Evolutionary conservation across 495 filamentous ascomycete species (phyloP), one percentile per base, ranked within the genome.

Genomic region (Apiosordaria backusii): DNA sequence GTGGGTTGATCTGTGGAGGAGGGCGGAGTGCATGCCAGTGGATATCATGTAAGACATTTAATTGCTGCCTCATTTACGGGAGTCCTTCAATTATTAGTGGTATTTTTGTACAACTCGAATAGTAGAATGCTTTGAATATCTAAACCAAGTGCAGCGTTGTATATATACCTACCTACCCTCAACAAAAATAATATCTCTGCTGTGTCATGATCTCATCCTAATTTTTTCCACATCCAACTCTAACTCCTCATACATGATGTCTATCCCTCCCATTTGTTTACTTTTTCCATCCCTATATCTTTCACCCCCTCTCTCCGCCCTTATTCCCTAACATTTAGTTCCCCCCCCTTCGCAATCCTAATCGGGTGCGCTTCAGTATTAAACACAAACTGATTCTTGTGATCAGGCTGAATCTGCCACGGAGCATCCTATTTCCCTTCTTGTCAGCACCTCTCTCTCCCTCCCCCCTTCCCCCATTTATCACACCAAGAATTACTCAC

Each of bases 291-390:
- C 26, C 16, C 23, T 15, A 60, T 25, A 60, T 23, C 10, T 4
- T 58, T 3, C 55, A 21, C 55, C 19, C 21, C 4, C n/a, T 24
- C 57, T n/a, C 57, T 6, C 57, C 21, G 0, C 57, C 24, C 21
- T 9, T 23, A 19, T 27, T 10, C 40, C 35, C n/a, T n/a, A 13
- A 61, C 23, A 57, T 4, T 67, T 40, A n/a, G n/a, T 26, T 23
- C 62, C 66, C 4, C 35, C 2, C 1, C 69, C 59, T 52, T 59
- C 52, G 65, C 67, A 25, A 92, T 86, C 71, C 79, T 82, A 57
- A 95, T 76, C 15, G 91, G 92, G 77, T 96, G 92, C 15, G 89
- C 90, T 81, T 96, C 92, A 0, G 92, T 96, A 73, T 94, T 96
- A 72, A 87, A 93, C 2, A 93, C 92, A 73, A 87, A 94, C 59